Evolutionary conservation across 768 basidiomycete species (phyloP), one percentile per base, ranked within the genome.

Genomic region (Phylloporus sp.): DNA sequence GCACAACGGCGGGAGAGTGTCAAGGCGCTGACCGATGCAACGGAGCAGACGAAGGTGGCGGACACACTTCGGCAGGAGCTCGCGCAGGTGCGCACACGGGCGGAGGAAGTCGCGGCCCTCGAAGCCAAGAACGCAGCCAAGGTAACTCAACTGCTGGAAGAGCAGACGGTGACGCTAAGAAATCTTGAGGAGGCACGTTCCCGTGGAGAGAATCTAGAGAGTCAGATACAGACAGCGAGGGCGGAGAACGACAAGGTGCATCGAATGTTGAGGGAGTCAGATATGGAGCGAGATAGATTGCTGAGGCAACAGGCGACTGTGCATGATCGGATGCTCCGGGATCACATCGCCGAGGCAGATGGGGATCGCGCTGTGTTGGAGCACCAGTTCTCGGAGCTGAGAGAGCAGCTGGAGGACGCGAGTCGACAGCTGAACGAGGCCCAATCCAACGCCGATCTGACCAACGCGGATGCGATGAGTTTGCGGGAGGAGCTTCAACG

Each of bases 331-430:
- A 68, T 76, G 39, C 82, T 97, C 55, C 81, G 91, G 2, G 93
- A 97, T 65, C 89, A 94, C 60, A 86, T 88, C 49, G 88, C 88
- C 3, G 95, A 98, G 68, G 90, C 93, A 13, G 92, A 97, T 61
- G 90, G 93, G 1, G 94, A 97, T 66, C 81, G 92, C 8, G 93
- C 94, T 0, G 91, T 95, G 13, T 74, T 97, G 41, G 93, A 97
- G 69, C 84, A 94, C 45, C 88, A 93, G 66, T 85, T 88, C 64
- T 82, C 80, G 35, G 88, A 90, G 63, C 71, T 90, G 32, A 78
- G 80, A 57, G 81, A 81, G 1, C 75, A 76, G 8, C 70, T 86
- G 45, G 88, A 86, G 49, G 75, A 78, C 51, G 73, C 77, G 13
- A 79, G 82, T 47, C 76, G 78, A 10, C 80, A 86, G 57, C 64